Evolutionary conservation across 2,329 filamentous ascomycete species (phyloP), one percentile per base, ranked within the genome.

Genomic region (Stagonosporopsis rhizophila): DNA sequence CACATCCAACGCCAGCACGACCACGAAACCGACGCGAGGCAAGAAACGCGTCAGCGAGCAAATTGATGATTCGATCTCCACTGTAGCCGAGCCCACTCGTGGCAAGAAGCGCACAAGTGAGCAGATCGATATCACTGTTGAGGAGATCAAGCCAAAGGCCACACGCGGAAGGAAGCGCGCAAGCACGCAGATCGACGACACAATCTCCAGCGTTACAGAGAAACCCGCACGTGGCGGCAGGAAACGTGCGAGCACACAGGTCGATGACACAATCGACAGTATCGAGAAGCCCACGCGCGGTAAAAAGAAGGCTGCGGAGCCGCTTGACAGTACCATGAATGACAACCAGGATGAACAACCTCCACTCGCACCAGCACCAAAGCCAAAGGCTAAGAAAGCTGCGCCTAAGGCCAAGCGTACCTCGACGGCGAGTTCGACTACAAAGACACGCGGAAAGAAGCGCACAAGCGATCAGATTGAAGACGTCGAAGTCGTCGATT

Each of bases 11-110:
- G 62, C 65, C 22, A 65, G 59, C 32, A 42, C 46, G 15, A 52
- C 59, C 19, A 60, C 64, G n/a, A 64, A 64, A 20, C 23, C 38
- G 15, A 42, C 41, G 51, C 62, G 65, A 6, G 55, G 56, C 23
- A 62, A 59, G 20, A 68, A 68, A 44, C 65, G 64, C n/a, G 51
- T 53, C 27, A 69, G 63, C 38, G 63, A 66, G 28, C 52, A 57
- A n/a, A 54, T 62, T 11, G 65, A 64, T 4, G 40, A 55, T 34
- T 44, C 52, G 14, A 37, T 51, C 17, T 25, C 40, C 15, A 56
- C 41, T 17, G 30, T 51, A 8, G n/a, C 28, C n/a, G 52, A 51
- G 41, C 41, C 46, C 2, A 38, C 41, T 4, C 60, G 49, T 1
- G 42, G 45, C 40, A 62, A 62, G 52, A 64, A 60, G 50, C 51